Base-by-base conservation (phyloP, 2,329 filamentous ascomycete species). In the Penicillium sp. region DNA sequence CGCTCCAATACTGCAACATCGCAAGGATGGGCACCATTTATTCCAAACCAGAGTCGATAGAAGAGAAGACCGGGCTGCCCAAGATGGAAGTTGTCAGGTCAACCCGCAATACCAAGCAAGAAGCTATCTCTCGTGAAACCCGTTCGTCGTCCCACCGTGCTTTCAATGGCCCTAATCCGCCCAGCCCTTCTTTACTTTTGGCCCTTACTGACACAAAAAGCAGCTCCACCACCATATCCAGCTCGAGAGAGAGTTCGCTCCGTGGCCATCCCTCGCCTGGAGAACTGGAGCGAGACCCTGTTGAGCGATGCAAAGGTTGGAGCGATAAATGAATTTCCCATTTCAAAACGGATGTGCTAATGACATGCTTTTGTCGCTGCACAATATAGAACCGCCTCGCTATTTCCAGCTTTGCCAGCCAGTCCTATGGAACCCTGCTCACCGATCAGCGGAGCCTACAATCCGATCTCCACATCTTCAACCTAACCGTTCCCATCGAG, bases 401-500 rank as follows among this genome's bases (percentile, higher is more conserved):
- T 4, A 80, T 94, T 27, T 84, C 86, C 1, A 89, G 89, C 2
- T 78, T 95, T 43, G 86, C 84, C 67, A 79, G 82, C 8, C 84
- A 86, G 58, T 81, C 89, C 55, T 86, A 89, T 6, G 80, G 81
- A 51, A 73, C 82, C 9, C 79, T 91, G 37, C 80, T 96, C 36
- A 80, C 82, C 47, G 87, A 85, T 33, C 83, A 82, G 7, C 74
- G 83, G 0, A 78, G 86, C 23, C 75, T 82, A 48, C 82, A 90
- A 53, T 74, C 81, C 33, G 88, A 94, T 68, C 87, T 84, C 48
- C 91, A 96, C 49, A 81, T 88, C 55, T 96, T 91, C 84, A 95
- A 92, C 67, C 75, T 91, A 69, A 85, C 85, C 69, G 91, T 96
- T 54, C 88, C 90, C 0, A 80, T 89, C 48, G 91, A 96, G 70